These are phyloP conservation scores for Garcia nutans DNA, from an alignment of 345 rosid genomes.

Conservation along the genomic window DNA sequence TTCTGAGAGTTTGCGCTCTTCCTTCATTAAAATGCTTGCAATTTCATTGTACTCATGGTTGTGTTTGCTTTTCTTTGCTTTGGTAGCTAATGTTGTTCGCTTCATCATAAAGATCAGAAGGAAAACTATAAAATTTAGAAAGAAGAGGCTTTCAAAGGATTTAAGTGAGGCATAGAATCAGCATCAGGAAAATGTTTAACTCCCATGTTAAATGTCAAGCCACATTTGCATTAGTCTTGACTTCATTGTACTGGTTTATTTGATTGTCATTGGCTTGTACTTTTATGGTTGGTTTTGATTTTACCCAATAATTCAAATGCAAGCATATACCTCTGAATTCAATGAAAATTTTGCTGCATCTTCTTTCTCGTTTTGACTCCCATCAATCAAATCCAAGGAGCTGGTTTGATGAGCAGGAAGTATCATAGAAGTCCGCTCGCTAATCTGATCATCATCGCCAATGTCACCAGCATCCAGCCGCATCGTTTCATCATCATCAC, in stretches of 20 bases:
- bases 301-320: no score
- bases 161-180: neutral
- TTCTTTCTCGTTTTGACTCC: slow-evolving; percentile 78
- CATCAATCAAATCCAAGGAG: slow-evolving; percentile 58
- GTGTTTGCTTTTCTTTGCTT: slow-evolving; percentile 3
- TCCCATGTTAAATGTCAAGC: no score
- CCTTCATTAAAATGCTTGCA: slow-evolving; percentile 1
- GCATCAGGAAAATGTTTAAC: neutral
- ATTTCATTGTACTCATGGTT: slow-evolving; percentile 15
- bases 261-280: no score
- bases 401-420: slow-evolving; percentile 91
- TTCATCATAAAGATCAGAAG: neutral
- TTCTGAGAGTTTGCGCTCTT: neutral
- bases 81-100: neutral
- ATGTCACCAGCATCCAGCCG: slow-evolving; percentile 91
- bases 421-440: slow-evolving; percentile 74
- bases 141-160: neutral
- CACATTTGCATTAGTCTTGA: neutral
- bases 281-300: no score
- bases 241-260: neutral
- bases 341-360: slow-evolving; percentile 13
- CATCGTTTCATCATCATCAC: no score
- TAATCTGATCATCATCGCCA: slow-evolving; percentile 70
- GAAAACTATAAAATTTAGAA: neutral
- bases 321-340: no score